Base-by-base conservation (phyloP, 371 early-diverging fungal genomes). In the Lichtheimia hyalospora region DNA sequence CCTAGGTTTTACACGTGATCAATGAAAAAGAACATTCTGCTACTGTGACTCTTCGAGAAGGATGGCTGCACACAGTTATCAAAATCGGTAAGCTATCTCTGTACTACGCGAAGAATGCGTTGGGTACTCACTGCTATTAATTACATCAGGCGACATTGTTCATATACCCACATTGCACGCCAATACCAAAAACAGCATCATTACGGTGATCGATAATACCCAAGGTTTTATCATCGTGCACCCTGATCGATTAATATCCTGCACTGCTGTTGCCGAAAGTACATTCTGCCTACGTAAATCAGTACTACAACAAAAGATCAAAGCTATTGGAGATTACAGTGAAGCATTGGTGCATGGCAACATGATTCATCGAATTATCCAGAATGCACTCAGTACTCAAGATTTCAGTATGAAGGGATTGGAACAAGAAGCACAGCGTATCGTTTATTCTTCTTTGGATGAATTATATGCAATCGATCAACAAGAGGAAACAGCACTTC, bases 321-420 rank as follows among this genome's bases (percentile, higher is more conserved):
- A 79, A 12, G 68, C 71, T 2, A 52, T 81, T 1, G 68, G 75
- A 41, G 83, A 87, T 10, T 68, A 72, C 7, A 83, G 70, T 1
- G 73, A 84, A 18, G 82, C 87, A 3, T 61, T 92, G 51, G 80
- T 95, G 12, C 83, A 88, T 52, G 97, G 97, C 4, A 83, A 78
- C 13, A 70, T 97, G 27, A 73, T 93, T n/a, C 97, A 97, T 65
- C 81, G 84, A 14, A 66, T 95, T 2, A 79, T 94, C 44, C 93
- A 97, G 65, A 54, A 73, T 13, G 79, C 83, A 1, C 69, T 94
- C 1, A 48, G 60, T 34, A 64, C 66, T 1, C 73, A 78, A 10
- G 77, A 86, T 49, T 94, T 93, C 65, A 67, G 84, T 1, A 67
- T 69, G 1, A 60, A 54, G 0, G 65, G 63, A 1, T 67, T 96